Evolutionary conservation across 495 filamentous ascomycete species (phyloP).

Genomic region (Cenococcum geophilum): DNA sequence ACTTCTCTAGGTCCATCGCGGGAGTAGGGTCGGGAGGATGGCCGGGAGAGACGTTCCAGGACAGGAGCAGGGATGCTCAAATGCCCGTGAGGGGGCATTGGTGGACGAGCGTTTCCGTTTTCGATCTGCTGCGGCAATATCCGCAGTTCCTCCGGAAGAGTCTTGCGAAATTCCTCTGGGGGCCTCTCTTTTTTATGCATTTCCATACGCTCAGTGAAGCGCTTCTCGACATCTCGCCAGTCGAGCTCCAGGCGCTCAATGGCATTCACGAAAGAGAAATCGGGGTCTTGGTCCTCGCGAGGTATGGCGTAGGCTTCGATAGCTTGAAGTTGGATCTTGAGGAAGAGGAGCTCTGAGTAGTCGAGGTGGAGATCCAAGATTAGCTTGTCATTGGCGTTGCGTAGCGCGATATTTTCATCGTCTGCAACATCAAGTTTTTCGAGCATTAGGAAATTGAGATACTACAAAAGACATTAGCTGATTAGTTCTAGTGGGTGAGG

Average conservation of each 20-base stretch:
- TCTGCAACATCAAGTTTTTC: constrained; percentile 13
- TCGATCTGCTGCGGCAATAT: neutral
- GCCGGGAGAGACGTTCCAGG: neutral
- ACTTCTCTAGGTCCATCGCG: no score
- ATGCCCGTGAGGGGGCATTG: neutral
- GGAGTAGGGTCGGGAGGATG: neutral
- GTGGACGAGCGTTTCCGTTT: neutral
- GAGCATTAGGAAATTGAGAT: constrained; percentile 17
- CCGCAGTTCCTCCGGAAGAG: neutral
- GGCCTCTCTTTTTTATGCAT: neutral
- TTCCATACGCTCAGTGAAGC: constrained; percentile 1
- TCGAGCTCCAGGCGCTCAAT: constrained; percentile 6
- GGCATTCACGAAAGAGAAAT: constrained; percentile 3
- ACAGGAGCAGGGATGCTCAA: neutral
- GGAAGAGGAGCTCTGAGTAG: constrained; percentile 31
- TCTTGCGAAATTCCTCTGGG: neutral
- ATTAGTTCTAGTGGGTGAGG: neutral
- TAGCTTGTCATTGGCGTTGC: constrained; percentile 12
- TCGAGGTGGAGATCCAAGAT: constrained; percentile 26
- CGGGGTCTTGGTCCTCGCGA: neutral
- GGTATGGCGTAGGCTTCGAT: constrained; percentile 1
- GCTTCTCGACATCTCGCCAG: constrained; percentile 8
- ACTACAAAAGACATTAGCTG: constrained; percentile 3
- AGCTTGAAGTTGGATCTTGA: constrained; percentile 31
- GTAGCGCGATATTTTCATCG: constrained; percentile 1